Conservation (phyloP, 176 grass and related monocot genomes). For the Stipa capillata region DNA sequence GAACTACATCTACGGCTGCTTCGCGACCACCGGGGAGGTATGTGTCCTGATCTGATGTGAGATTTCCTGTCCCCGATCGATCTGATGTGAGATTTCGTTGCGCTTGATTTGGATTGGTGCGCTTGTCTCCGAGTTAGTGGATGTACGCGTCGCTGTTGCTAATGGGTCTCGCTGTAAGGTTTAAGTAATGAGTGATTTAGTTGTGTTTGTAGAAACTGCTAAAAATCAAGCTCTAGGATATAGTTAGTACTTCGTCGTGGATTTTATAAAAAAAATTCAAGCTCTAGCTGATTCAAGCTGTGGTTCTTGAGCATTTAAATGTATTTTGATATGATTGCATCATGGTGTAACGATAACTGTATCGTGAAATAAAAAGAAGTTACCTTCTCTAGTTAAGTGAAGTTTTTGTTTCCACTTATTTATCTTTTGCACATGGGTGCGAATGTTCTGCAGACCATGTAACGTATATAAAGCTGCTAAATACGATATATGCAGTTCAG, state of each 20-base stretch:
- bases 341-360: not conserved
- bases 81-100: not conserved
- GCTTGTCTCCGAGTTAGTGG: not conserved
- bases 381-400: not conserved
- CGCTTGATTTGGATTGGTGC: not conserved
- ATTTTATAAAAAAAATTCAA: not conserved
- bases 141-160: not conserved
- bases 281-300: not conserved
- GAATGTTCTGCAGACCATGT: not conserved
- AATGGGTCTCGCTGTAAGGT: not conserved
- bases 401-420: not conserved
- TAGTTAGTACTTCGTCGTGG: not conserved
- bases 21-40: constrained; percentile 74
- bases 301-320: not conserved
- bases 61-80: not conserved
- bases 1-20: constrained; percentile 71
- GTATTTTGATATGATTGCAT: not conserved
- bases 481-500: not conserved
- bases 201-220: not conserved
- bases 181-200: not conserved
- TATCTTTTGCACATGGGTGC: not conserved
- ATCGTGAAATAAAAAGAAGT: not conserved
- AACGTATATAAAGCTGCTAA: not conserved
- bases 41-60: not conserved
- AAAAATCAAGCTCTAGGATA: not conserved